Base-by-base conservation (phyloP, 306 rosid species). In the Amphicarpaea edgeworthii region DNA sequence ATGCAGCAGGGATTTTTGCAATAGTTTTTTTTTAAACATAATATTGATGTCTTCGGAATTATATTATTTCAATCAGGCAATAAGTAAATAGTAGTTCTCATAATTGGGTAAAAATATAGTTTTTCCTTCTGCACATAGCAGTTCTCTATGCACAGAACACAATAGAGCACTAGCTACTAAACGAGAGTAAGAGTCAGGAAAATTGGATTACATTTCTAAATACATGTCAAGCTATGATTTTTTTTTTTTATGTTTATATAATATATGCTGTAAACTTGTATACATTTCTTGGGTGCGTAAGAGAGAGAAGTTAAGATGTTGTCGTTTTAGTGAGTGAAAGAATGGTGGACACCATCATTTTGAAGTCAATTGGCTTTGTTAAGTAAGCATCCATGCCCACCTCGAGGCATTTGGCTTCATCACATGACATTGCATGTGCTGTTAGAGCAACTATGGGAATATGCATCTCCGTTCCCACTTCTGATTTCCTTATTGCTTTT, bases 361-460 rank as follows among this genome's bases (percentile, higher is more conserved):
- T 96, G 91, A 87, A 90, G 80, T 96, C 97, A 80, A 96, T 96
- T 55, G 99, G 99, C 81, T 96, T 96, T 64, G 99, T 96, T 51
- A 96, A 83, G 75, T 96, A 96, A 77, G 99, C 99, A 90, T 96
- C 99, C 99, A 96, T 96, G 53, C 99, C 99, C 73, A 96, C 99
- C 77, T 96, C 91, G 81, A 96, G 76, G 89, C 99, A 96, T 79
- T 96, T 96, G 26, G 98, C 96, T 86, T 96, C 98, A 87, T 96
- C 99, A 15, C 88, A 96, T 68, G 97, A 96, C 99, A 96, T 92
- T 77, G 99, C 99, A 84, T 96, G 99, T 0, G 99, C 99, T 40
- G 99, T 96, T 12, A 96, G 86, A 65, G 99, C 98, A 77, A 96
- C 99, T 14, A 96, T 90, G 3, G 99, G 99, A 67, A 90, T 83